Percentiles rank a stretch among this genome's conserved stretches.
Conservation (phyloP, 805 yeast genomes). For the Danielia oregonensis region DNA sequence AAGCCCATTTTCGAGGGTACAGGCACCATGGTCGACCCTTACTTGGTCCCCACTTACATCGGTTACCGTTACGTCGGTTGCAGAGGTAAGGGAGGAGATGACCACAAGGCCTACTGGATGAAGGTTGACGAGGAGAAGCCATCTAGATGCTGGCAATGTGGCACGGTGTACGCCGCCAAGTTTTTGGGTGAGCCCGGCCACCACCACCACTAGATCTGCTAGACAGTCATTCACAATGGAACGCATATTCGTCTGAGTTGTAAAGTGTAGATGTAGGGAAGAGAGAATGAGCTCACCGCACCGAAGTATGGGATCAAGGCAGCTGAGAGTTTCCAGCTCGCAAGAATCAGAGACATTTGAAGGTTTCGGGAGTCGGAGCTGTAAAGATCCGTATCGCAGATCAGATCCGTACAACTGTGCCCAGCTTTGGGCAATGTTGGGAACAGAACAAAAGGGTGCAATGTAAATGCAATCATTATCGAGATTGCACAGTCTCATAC, state of each 20-base stretch:
- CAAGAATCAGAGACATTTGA: too few species aligned
- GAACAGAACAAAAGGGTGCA: too few species aligned
- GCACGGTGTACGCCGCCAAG: conserved; percentile 87
- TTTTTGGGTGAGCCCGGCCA: conserved; percentile 78
- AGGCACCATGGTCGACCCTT: conserved; percentile 90
- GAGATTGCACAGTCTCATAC: too few species aligned
- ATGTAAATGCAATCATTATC: too few species aligned
- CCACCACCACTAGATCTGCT: conserved; percentile 42
- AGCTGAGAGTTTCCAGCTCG: too few species aligned
- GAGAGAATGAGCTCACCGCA: background rate
- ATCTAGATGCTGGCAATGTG: conserved; percentile 98
- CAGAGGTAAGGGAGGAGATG: conserved; percentile 92
- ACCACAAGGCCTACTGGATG: conserved; percentile 90
- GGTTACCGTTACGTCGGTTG: conserved; percentile 95
- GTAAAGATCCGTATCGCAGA: too few species aligned
- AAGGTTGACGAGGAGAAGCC: conserved; percentile 78
- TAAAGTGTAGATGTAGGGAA: too few species aligned
- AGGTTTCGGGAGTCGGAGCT: too few species aligned
- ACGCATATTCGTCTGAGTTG: conserved; percentile 11
- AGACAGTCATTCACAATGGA: conserved; percentile 3
- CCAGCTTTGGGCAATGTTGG: too few species aligned
- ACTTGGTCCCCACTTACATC: conserved; percentile 83
- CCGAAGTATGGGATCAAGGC: too few species aligned
- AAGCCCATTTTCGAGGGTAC: conserved; percentile 84
- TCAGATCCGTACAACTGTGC: too few species aligned